Base-by-base conservation (phyloP, 2,329 filamentous ascomycete species). In the Lasiodiplodia gonubiensis region DNA sequence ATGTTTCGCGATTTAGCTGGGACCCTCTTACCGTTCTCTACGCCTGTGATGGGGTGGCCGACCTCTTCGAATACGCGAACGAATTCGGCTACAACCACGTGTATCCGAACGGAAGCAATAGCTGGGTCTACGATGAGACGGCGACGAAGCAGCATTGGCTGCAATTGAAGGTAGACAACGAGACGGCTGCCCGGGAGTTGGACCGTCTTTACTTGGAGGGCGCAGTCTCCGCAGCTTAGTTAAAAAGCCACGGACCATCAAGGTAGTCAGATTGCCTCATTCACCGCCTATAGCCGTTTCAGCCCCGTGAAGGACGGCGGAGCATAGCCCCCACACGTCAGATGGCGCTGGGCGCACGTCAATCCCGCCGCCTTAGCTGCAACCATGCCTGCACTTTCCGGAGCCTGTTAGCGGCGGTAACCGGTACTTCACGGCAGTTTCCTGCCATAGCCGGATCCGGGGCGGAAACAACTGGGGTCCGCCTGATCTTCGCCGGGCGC, bases 131-230 rank as follows among this genome's bases (percentile, higher is more conserved):
- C 16, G 80, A 83, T 48, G 66, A 74, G 18, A 27, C 25, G 7
- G 71, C 74, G 4, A 78, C 70, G 18, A 78, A 79, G 48, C 82
- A 83, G 73, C 76, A 77, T 64, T 84, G 79, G 74, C 67, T 84
- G 57, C 72, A 69, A 53, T 69, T 83, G 48, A 78, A 70, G 57
- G 71, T 73, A 2, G 70, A 70, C 18, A 76, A 79, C 64, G 71
- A 70, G 39, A 74, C 71, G 14, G 76, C 75, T 10, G 73, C 75
- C 0, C 70, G 57, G 4, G 72, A 76, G 54, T 64, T 80, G 12
- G 77, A 79, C 66, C 63, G 68, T 27, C 54, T 76, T 27, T 74
- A 74, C 39, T 64, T 79, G 2, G 57, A 72, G 42, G 77, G 73
- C 0, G 75, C 74, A 55, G 55, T 16, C 14, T 30, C 49, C 16